Conservation (phyloP, 2,329 filamentous ascomycete genomes). For the Trichothecium roseum region DNA sequence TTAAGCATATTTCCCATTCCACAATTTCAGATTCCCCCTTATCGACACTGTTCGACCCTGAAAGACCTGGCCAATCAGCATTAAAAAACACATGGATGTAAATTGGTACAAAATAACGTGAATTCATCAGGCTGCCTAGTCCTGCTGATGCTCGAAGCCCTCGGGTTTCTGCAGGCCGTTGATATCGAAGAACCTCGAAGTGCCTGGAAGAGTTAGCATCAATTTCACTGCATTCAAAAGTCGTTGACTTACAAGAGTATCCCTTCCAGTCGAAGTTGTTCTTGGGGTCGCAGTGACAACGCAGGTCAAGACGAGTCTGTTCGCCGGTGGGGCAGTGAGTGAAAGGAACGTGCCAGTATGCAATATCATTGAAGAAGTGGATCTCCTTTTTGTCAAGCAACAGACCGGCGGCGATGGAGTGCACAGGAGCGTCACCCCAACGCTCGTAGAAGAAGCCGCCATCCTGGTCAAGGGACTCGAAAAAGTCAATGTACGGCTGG, state of each 20-base stretch:
- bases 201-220: conserved; percentile 26
- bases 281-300: conserved; percentile 88
- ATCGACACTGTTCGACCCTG: neutral
- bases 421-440: conserved; percentile 95
- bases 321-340: conserved; percentile 94
- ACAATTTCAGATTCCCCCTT: neutral
- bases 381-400: conserved; percentile 88
- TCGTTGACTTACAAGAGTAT: conserved; percentile 73
- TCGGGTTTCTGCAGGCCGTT: conserved; percentile 74
- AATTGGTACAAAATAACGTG: conserved; percentile 3
- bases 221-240: conserved; percentile 5
- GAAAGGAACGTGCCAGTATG: conserved; percentile 95
- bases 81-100: neutral
- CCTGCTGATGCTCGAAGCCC: conserved; percentile 67
- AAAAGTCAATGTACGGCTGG: conserved; percentile 81
- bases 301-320: conserved; percentile 70
- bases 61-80: neutral
- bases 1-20: neutral
- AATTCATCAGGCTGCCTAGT: conserved; percentile 21
- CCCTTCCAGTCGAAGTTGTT: conserved; percentile 99
- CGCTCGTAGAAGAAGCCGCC: conserved; percentile 99
- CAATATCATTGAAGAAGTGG: conserved; percentile 98
- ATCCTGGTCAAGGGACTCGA: conserved; percentile 75
- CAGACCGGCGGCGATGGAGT: conserved; percentile 87
- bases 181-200: conserved; percentile 73